Base-by-base conservation (phyloP, 352 stramenopile genomes). In the Phytopythium montanum region DNA sequence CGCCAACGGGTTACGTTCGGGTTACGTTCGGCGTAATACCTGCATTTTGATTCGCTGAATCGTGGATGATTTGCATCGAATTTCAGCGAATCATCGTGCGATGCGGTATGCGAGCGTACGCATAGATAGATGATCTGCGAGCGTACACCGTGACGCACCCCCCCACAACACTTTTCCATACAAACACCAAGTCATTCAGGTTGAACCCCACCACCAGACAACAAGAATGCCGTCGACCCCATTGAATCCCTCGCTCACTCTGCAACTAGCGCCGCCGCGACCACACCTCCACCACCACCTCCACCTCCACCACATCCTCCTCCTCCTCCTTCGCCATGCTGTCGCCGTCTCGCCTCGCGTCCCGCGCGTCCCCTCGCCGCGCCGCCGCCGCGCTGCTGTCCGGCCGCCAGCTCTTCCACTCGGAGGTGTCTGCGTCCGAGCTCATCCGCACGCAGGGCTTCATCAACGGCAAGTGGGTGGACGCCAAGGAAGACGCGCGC, bases 391-490 rank as follows among this genome's bases (percentile, higher is more conserved):
- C 61, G 25, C 21, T 44, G 2, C 38, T 51, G 2, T 29, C 44
- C 12, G 44, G 23, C 44, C 53, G 18, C 51, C 68, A 56, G 45
- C 70, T 66, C 50, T 85, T 89, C 66, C 77, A 89, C 70, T 59
- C 67, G 19, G 74, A 88, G 49, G 70, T 91, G 53, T 54, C 58
- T 53, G 87, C 88, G 63, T 69, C 79, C 29, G 70, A 86, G 39
- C 73, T 93, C 28, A 77, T 95, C 55, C 81, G 82, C 64, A 86
- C 79, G 31, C 70, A 89, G 42, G 80, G 79, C 52, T 91, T 88
- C 65, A 90, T 93, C 61, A 74, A 86, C 62, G 85, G 85, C 61
- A 72, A 85, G 36, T 95, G 83, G 83, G 64, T 91, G 65, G 74
- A 92, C 38, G 75, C 75, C 19, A 75, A 87, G 61, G 68, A 67